Percentiles rank a stretch among this genome's conserved stretches.
phyloP scores from a whole-genome alignment of 768 basidiomycete species.

The Tephrocybe rancida region DNA sequence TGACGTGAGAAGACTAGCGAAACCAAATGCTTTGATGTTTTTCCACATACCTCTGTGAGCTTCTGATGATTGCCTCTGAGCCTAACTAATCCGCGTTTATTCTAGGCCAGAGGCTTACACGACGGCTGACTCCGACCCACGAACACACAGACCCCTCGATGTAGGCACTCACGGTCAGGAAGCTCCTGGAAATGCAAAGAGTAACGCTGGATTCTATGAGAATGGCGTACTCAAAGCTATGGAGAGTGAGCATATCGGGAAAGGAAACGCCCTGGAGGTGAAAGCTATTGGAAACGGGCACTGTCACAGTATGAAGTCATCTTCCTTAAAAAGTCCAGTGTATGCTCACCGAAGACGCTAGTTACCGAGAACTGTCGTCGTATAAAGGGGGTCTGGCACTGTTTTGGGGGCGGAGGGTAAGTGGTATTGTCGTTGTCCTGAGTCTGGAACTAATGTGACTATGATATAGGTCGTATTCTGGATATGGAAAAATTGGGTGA shows the following conservation, averaged over 20 bases:
- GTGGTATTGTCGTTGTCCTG: slow-evolving; percentile 22
- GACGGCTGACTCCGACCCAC: slow-evolving; percentile 64
- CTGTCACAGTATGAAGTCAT: slow-evolving; percentile 64
- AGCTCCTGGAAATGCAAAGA: slow-evolving; percentile 59
- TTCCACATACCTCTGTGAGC: slow-evolving; percentile 95
- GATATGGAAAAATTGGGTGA: slow-evolving; percentile 77
- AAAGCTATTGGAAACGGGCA: slow-evolving; percentile 93
- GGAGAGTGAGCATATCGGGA: slow-evolving; percentile 66
- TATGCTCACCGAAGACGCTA: slow-evolving; percentile 26
- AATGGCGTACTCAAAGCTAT: slow-evolving; percentile 73
- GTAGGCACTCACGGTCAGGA: slow-evolving; percentile 69
- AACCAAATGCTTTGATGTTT: slow-evolving; percentile 96
- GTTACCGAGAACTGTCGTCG: slow-evolving; percentile 90
- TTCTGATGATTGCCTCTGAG: not conserved
- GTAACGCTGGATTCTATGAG: slow-evolving; percentile 82
- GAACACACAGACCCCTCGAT: slow-evolving; percentile 65
- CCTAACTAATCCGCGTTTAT: slow-evolving; percentile 1
- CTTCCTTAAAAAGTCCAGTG: not conserved
- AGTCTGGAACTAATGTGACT: not conserved
- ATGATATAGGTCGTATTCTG: slow-evolving; percentile 71
- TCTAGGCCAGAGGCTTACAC: slow-evolving; percentile 74
- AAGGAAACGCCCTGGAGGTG: slow-evolving; percentile 61
- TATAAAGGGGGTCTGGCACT: slow-evolving; percentile 86
- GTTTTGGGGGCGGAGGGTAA: slow-evolving; percentile 86
- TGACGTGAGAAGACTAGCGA: slow-evolving; percentile 61